Conservation (phyloP, 2,329 filamentous ascomycete species). For the Pestalotiopsis sp. region DNA sequence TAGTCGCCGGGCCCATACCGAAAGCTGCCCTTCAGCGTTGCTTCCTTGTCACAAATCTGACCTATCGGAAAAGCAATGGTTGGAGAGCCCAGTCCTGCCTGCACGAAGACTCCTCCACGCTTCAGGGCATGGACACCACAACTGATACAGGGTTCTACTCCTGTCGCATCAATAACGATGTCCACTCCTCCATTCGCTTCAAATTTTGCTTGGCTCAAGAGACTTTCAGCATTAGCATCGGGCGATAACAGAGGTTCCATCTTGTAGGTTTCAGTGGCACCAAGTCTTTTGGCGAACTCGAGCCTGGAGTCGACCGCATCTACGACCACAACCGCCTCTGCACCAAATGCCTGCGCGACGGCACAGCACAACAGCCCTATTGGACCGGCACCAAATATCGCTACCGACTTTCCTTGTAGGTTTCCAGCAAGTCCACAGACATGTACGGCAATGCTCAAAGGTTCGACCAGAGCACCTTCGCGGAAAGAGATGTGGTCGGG, state of each 20-base stretch:
- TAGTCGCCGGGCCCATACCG: slow-evolving; percentile 92
- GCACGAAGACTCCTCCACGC: slow-evolving; percentile 76
- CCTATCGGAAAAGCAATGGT: slow-evolving; percentile 93
- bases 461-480: slow-evolving; percentile 90
- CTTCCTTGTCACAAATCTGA: slow-evolving; percentile 85
- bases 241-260: slow-evolving; percentile 51
- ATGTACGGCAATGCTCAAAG: slow-evolving; percentile 84
- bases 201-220: slow-evolving; percentile 57
- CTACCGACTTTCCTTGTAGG: slow-evolving; percentile 73
- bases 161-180: slow-evolving; percentile 78
- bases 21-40: slow-evolving; percentile 86
- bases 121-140: slow-evolving; percentile 71
- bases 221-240: slow-evolving; percentile 72
- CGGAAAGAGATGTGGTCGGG: slow-evolving; percentile 76
- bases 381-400: slow-evolving; percentile 85
- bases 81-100: slow-evolving; percentile 86
- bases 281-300: slow-evolving; percentile 74
- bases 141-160: slow-evolving; percentile 79
- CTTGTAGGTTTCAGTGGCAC: slow-evolving; percentile 72
- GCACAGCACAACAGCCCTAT: slow-evolving; percentile 87
- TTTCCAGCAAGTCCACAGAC: slow-evolving; percentile 75
- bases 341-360: slow-evolving; percentile 84
- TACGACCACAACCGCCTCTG: slow-evolving; percentile 77
- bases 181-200: slow-evolving; percentile 71
- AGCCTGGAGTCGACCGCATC: slow-evolving; percentile 83